Base-by-base conservation (phyloP, 805 yeast species). In the Kodamaea restingae region DNA sequence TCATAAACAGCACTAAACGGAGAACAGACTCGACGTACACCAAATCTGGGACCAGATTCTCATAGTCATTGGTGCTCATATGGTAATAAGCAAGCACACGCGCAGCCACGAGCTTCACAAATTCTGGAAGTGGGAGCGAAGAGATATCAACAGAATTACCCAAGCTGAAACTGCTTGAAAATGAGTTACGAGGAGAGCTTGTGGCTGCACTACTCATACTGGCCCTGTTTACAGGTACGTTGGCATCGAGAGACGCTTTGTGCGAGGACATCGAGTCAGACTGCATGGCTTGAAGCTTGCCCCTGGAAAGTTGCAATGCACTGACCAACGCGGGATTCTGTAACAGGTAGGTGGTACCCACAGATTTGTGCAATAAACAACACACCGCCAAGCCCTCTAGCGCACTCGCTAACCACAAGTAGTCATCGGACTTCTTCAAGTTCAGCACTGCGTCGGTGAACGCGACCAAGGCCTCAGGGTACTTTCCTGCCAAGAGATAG, bases 321-420 rank as follows among this genome's bases (percentile, higher is more conserved):
- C 60, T 45, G 27, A 55, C 39, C 40, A 70, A 35, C 42, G 66
- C 49, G 34, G 68, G 60, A 38, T 54, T 60, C 4, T 76, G 76
- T 28, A 76, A 51, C 37, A 70, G 78, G 42, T 71, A 73, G 0
- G 80, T 73, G 2, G 70, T 63, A 18, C 73, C 78, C 11, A 82
- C 56, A 49, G 69, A 79, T 9, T 81, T 70, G 35, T 86, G 64
- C 39, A 88, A 58, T 4, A 83, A 57, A 29, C 83, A 57, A 43
- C 85, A 76, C 1, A 86, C 78, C 0, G 83, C 84, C 8, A 88
- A 63, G 0, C 90, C 87, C 49, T 88, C 96, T n/a, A 91, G 56
- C 0, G 96, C 79, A 20, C 91, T 81, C 0, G 83, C 98, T 10
- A 87, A 69, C 98, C 98, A 93, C 7, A 93, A 63, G 50, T 76